These are phyloP conservation scores for Talaromyces sp. DNA, from an alignment of 2,329 filamentous ascomycete species.

Conservation along the genomic window DNA sequence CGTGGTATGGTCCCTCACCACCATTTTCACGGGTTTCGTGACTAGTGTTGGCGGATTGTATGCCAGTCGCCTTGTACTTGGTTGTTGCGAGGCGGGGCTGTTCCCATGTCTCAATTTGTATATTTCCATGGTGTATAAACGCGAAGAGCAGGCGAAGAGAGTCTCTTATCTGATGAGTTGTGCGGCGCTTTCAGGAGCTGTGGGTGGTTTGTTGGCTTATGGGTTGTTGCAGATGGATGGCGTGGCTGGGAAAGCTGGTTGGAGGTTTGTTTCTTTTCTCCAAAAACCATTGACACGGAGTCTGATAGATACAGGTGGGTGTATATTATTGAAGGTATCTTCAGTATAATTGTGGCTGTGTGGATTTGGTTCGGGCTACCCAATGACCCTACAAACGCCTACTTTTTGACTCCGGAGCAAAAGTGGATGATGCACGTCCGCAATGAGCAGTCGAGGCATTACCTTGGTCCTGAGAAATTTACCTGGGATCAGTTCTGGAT, in stretches of 20 bases:
- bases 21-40: conserved; percentile 49
- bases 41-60: conserved; percentile 42
- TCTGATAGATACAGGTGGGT: conserved; percentile 37
- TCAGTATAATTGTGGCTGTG: conserved; percentile 43
- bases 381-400: conserved; percentile 47
- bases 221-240: conserved; percentile 46
- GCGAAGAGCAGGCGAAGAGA: conserved; percentile 42
- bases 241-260: conserved; percentile 44
- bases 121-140: conserved; percentile 41
- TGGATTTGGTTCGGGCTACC: conserved; percentile 50
- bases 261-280: conserved; percentile 36
- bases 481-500: conserved; percentile 51
- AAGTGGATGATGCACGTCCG: conserved; percentile 52
- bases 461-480: conserved; percentile 52
- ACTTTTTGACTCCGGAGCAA: conserved; percentile 50
- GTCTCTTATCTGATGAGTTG: conserved; percentile 42
- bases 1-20: conserved; percentile 50
- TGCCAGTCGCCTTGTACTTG: conserved; percentile 40
- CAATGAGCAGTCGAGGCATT: conserved; percentile 44
- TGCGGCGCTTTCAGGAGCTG: conserved; percentile 39
- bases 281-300: not conserved
- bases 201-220: conserved; percentile 42
- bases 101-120: conserved; percentile 43
- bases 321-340: conserved; percentile 51
- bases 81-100: conserved; percentile 37